Base-by-base conservation (phyloP, 23 red algal genomes). In the Gracilaria vermiculophylla region DNA sequence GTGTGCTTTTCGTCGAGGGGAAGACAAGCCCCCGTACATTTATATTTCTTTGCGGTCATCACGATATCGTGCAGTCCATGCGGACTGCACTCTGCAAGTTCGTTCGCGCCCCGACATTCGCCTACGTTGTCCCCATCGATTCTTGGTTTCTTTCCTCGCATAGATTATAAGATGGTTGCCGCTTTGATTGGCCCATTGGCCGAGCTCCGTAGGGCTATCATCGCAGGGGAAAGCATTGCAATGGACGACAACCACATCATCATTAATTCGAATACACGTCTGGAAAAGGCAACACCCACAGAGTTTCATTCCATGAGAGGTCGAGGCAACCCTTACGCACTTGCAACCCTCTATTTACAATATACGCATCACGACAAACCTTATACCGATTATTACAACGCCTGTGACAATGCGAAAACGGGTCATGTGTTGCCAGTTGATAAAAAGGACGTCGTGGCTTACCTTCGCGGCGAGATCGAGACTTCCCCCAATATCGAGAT, bases 371-470 rank as follows among this genome's bases (percentile, higher is more conserved):
- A 66, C 48, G 67, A 84, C 34, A 51, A 73, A 31, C 78, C 48
- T 10, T 93, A 85, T 35, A 83, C 52, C 36, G 81, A 83, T 17
- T 95, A 95, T 65, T 75, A 91, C 65, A 41, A 81, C 6, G 94
- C 75, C 13, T 88, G 83, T 55, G 43, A 78, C n/a, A 77, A 83
- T 4, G 79, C 55, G 21, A 77, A 77, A 42, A 78, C 89, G 28
- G 83, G 45, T n/a, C 94, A 89, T 51, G 86, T 95, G 16, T 33
- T 70, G 14, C 62, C 82, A 20, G 37, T 89, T 40, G 94, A 95
- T 67, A 88, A 89, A 62, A 56, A 72, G 35, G 94, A 95, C 50
- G 54, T 95, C 1, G 78, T 95, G 5, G 94, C 94, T 10, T 95
- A 91, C 28, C 65, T 95, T 10, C 64, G 52, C 6, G 94, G 94